Evolutionary conservation across 2,329 filamentous ascomycete species (phyloP).

Genomic region (Neofusicoccum laricinum): DNA sequence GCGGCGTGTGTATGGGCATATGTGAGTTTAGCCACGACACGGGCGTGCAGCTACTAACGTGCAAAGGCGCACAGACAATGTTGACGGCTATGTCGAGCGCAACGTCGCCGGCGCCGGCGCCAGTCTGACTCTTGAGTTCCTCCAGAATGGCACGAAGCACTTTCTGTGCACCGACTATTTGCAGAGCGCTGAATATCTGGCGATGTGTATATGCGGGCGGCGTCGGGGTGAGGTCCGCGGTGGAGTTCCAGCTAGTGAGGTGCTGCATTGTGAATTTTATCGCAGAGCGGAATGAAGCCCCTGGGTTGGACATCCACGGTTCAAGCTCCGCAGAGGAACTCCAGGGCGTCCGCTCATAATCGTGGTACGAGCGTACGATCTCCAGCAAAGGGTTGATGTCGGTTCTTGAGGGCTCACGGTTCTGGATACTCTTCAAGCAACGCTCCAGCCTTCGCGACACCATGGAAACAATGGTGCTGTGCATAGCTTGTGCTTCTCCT

Average conservation of each 20-base stretch:
- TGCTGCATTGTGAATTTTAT: constrained; percentile 61
- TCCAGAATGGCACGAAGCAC: constrained; percentile 64
- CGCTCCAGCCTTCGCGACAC: constrained; percentile 67
- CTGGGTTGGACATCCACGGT: constrained; percentile 58
- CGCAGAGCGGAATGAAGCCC: constrained; percentile 56
- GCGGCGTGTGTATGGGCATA: constrained; percentile 25
- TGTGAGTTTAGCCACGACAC: constrained; percentile 33
- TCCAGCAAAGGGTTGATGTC: constrained; percentile 68
- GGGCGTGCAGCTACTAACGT: constrained; percentile 34
- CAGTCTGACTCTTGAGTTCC: constrained; percentile 63
- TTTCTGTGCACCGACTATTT: constrained; percentile 60
- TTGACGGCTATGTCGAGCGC: constrained; percentile 68
- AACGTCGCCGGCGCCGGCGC: constrained; percentile 57
- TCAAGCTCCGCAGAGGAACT: constrained; percentile 67
- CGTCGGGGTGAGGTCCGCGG: constrained; percentile 48
- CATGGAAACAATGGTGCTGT: constrained; percentile 68
- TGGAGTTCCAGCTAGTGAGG: constrained; percentile 64
- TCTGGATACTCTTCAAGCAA: constrained; percentile 64
- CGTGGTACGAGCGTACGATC: constrained; percentile 58
- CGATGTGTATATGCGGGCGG: constrained; percentile 70
- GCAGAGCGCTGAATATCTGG: constrained; percentile 60
- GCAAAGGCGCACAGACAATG: constrained; percentile 64
- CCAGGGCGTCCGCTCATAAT: constrained; percentile 59
- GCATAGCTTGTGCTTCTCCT: constrained; percentile 68
- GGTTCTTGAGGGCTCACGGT: constrained; percentile 63